Base-by-base conservation (phyloP, 371 early-diverging fungal genomes). In the Mycotypha africana region DNA sequence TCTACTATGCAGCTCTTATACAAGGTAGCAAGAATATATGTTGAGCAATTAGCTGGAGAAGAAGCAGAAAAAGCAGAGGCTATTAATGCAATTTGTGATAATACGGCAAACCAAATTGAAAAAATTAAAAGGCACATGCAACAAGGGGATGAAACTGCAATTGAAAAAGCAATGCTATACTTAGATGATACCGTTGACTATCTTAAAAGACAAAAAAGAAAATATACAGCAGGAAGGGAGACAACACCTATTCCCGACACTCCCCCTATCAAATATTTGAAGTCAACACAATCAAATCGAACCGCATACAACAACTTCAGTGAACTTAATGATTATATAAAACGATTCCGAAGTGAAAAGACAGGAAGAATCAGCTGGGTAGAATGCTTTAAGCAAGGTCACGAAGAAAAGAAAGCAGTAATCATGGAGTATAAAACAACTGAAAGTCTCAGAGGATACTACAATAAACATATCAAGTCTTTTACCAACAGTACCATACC, bases 41-140 rank as follows among this genome's bases (percentile, higher is more conserved):
- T 41, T 30, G 19, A 41, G 30, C 30, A 30, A 28, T 41, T 41
- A 41, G 26, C 30, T 41, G 42, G 42, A 17, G 42, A 41, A 31
- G 42, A 41, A 41, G 30, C 42, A 41, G 42, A 41, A 19, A 41
- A 41, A 41, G 42, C 30, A 41, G 30, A 41, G 30, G 42, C 16
- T 3, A 41, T 41, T 41, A 4, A 41, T 16, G 25, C 6, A 26
- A 26, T 41, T 41, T 41, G 30, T 26, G 30, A 41, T 41, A 41
- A 30, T 30, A 41, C 17, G 30, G 30, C 25, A 31, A 41, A 30
- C 30, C 42, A 41, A 30, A 30, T 41, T 15, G 30, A 30, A 30
- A 41, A 41, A 41, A n/a, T 19, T 21, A 38, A 38, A 38, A 38
- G 20, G 2, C 11, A 14, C 1, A 38, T 1, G 20, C 16, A 38